Evolutionary conservation across 2,329 filamentous ascomycete genomes (phyloP), one percentile per base, ranked within the genome.

Genomic region (Waltergamsia citrina): DNA sequence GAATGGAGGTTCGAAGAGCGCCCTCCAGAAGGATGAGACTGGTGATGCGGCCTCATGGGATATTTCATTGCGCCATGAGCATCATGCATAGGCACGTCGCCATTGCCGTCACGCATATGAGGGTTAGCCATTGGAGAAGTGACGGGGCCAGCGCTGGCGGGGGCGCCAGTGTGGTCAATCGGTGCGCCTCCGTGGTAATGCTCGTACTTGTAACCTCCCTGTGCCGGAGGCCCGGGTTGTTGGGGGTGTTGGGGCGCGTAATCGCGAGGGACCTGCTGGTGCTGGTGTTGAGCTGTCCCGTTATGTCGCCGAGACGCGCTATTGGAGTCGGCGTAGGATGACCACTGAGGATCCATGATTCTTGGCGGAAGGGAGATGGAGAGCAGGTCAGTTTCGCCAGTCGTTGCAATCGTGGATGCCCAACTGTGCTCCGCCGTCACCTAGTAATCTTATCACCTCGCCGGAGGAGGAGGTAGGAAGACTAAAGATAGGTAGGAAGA

Each of bases 81-180:
- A 58, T 94, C 88, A 59, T 92, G 85, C 88, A 95, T 95, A 41
- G 80, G 67, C 38, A 85, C 70, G 60, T 88, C 83, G 49, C 78
- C 75, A 53, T 82, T 85, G 43, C 74, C 74, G 60, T 85, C 81
- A 64, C 80, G 78, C 49, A 70, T 57, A 49, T 77, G 72, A 45
- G 72, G 68, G 38, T 61, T 58, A 27, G 46, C 42, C 50, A 74
- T 63, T 41, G 78, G 69, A 37, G 78, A 78, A 25, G 69, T 65
- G 39, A 67, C 65, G 50, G 77, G 64, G 48, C 72, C 57, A 64
- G 62, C 41, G 60, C 53, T 43, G 49, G 61, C 44, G 56, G 54
- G 43, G 50, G 50, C 41, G 40, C 49, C 45, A 38, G 44, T 45
- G 41, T 41, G 41, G 18, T 18, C 24, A 11, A 16, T 26, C n/a